Base-by-base conservation (phyloP, 345 rosid species). In the Streptanthus diversifolius region DNA sequence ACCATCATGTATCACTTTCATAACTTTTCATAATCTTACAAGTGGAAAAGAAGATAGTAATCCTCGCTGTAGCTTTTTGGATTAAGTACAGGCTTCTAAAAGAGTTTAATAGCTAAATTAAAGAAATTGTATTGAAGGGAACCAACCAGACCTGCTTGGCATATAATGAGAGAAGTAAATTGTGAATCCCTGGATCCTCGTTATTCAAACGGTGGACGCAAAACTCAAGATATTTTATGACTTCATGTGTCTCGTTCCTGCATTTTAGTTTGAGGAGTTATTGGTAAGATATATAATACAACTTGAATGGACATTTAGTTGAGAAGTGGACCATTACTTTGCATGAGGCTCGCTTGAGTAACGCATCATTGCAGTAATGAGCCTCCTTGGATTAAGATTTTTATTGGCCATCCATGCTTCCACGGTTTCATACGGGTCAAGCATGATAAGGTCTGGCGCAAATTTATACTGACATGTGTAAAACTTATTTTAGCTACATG, bases 261-360 rank as follows among this genome's bases (percentile, higher is more conserved):
- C 79, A 85, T 37, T 68, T 79, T 41, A 43, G 22, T 56, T 24
- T 36, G 24, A 47, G 47, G 14, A 76, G 24, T 37, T 49, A 58
- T n/a, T 29, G 62, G 45, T 18, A 12, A 66, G 40, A 35, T 32
- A 60, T 4, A 40, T 43, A 68, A 58, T 32, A 61, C 36, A 70
- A 51, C 15, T 19, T 44, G 57, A 71, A 43, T 48, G 41, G 7
- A 10, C 6, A 66, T 64, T 64, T 14, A n/a, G 45, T 63, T 40
- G 55, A 33, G 51, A 13, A 43, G 36, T 10, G 48, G 25, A 61
- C 32, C 63, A 67, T 80, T 90, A 95, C 99, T 90, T 95, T 68
- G 98, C 96, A 95, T 91, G 99, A 82, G 98, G 98, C 82, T 91
- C 98, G 73, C 92, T 90, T 77, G 97, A 90, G 86, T 95, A 95